These are phyloP conservation scores for Plasmodium knowlesi DNA, from an alignment of 169 alveolate species.

Conservation along the genomic window DNA sequence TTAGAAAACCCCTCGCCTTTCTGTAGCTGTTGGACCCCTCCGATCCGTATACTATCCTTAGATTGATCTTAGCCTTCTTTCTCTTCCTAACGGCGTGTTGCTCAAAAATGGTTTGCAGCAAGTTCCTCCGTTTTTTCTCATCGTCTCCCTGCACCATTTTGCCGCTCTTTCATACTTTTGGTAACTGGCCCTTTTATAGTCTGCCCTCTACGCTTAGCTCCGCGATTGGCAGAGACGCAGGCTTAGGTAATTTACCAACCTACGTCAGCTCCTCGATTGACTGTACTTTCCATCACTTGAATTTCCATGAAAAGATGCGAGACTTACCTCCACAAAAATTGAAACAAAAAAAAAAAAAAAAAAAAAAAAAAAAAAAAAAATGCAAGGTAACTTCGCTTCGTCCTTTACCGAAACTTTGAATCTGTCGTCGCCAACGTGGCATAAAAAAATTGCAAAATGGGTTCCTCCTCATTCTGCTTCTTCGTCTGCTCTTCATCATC, in stretches of 20 bases:
- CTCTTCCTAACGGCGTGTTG: background rate
- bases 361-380: background rate
- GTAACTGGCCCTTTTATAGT: background rate
- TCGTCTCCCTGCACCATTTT: background rate
- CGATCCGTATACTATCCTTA: slow-evolving; percentile 46
- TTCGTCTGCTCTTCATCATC: background rate
- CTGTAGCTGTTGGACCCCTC: slow-evolving; percentile 17
- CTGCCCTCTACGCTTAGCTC: background rate
- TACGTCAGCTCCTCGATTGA: background rate
- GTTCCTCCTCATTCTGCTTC: background rate
- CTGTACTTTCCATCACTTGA: background rate
- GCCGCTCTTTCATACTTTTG: background rate
- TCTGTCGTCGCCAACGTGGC: background rate
- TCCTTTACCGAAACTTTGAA: background rate
- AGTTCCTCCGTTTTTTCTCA: background rate
- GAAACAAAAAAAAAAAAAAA: background rate
- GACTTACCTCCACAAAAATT: background rate
- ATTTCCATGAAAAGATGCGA: background rate
- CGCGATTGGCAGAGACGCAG: background rate
- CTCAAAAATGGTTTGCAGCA: background rate
- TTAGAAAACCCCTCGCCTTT: slow-evolving; percentile 30
- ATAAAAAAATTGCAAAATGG: background rate
- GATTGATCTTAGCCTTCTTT: slow-evolving; percentile 30
- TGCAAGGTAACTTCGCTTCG: background rate
- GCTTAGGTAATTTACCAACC: background rate